phyloP scores from a whole-genome alignment of 192 early-diverging fungal genomes.

The Mortierella antarctica region DNA sequence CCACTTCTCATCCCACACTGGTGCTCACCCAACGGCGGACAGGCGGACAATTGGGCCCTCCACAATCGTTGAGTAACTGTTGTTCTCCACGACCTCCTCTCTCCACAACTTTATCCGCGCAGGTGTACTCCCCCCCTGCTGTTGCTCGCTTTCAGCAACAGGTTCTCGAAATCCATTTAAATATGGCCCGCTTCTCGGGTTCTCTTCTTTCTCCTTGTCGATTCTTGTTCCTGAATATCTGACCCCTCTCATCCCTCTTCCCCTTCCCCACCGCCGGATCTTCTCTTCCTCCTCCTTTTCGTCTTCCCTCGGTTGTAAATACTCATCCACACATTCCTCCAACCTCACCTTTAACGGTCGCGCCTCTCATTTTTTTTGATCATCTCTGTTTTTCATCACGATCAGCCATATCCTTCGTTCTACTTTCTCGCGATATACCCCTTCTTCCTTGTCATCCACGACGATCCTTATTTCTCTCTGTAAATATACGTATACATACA shows the following conservation, averaged over 20 bases:
- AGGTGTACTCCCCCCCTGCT: not conserved
- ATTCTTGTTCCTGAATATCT: constrained; percentile 4
- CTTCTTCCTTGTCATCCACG: not conserved
- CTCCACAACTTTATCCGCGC: not conserved
- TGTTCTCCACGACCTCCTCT: not conserved
- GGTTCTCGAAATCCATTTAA: not conserved
- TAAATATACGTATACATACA: too few relatives aligned
- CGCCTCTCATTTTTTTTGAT: not conserved
- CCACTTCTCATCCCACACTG: too few relatives aligned
- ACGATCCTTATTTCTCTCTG: not conserved
- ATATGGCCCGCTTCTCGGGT: not conserved
- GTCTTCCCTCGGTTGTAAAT: constrained; percentile 7
- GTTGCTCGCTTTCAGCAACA: not conserved
- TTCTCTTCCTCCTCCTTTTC: not conserved
- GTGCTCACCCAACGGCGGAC: too few relatives aligned
- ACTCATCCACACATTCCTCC: not conserved
- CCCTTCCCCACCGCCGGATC: not conserved
- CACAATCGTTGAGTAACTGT: too few relatives aligned
- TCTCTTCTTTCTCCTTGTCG: not conserved
- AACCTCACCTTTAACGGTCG: not conserved
- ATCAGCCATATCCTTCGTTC: not conserved
- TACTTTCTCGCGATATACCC: not conserved
- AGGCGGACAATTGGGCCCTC: too few relatives aligned
- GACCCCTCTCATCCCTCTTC: not conserved
- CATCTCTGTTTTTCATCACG: too few relatives aligned